Evolutionary conservation across 2,329 filamentous ascomycete species (phyloP), one percentile per base, ranked within the genome.

Genomic region (Trichoderma asperellum): DNA sequence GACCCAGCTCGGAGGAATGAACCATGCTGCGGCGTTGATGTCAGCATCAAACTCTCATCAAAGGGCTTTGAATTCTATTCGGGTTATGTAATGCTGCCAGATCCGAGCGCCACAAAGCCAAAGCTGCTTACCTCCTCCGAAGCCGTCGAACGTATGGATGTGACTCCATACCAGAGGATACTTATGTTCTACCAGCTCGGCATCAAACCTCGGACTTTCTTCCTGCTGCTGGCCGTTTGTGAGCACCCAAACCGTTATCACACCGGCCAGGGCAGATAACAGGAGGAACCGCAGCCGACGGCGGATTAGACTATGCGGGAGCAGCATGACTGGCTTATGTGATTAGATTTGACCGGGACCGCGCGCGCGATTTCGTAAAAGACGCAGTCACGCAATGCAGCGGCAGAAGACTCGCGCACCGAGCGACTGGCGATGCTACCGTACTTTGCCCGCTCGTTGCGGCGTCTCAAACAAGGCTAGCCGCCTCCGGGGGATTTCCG

Each of bases 1-100:
- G 16, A 72, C 47, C 74, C 74, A 75, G 32, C 68, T 68, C 0
- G 73, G 70, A 2, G 74, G 73, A 24, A 75, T 71, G 53, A 71
- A 73, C 74, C 74, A 75, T 5, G 74, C 74, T 75, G 57, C 16
- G 56, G 40, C 21, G 47, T 49, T 58, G 35, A 53, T 24, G 8
- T 27, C 12, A 49, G 58, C 18, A 34, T 59, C 53, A 70, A 68
- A 68, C 49, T 61, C 24, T 18, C 32, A 27, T 32, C n/a, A 40
- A 55, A 66, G 10, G 21, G 34, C 27, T 55, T 58, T 58, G 53
- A 59, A 35, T 37, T 52, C 49, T 40, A 37, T 21, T 55, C 16
- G 49, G 35, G 21, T 64, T 64, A 32, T 55, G 49, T 56, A 53
- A 67, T 59, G 53, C 29, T 55, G 32, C 53, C 29, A 58, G 40